Base-by-base conservation (phyloP, 75 land plant genomes). In the Pinus albicaulis region DNA sequence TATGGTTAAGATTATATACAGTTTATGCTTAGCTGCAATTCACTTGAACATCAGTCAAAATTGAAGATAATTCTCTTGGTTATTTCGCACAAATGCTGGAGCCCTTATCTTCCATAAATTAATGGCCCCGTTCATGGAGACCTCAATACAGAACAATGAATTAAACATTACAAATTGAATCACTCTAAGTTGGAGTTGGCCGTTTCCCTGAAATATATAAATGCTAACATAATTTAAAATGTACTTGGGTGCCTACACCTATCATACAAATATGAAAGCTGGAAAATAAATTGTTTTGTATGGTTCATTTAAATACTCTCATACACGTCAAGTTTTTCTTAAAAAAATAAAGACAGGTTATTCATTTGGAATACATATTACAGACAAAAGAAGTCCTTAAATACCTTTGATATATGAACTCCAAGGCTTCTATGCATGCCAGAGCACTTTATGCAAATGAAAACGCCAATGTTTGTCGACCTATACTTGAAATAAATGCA, bases 371-470 rank as follows among this genome's bases (percentile, higher is more conserved):
- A 52, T 11, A 2, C 31, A 31, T 31, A 31, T 31, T 31, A 74
- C 25, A 44, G 14, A 44, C 31, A 28, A 38, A 82, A 36, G 26
- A 22, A 56, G 22, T 28, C 28, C 26, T 17, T 14, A 59, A 61
- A 76, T 78, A 96, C 99, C 99, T 96, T 96, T 38, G 99, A 84
- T 63, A 94, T 90, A 76, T 96, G 98, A 28, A 90, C 94, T 20
- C 99, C 99, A 77, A 96, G 95, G 81, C 99, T 92, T 84, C 99
- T 94, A 80, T 96, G 99, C 26, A 92, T 86, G 17, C 99, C 99
- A 80, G 99, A 94, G 71, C 99, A 96, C 78, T 94, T 98, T 71
- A 96, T 96, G 76, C 99, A 96, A 23, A 96, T 88, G 83, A 96
- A 94, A 56, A 89, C 92, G 7, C 99, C 98, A 74, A 84, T 59